Evolutionary conservation across 2,329 filamentous ascomycete species (phyloP), one percentile per base, ranked within the genome.

Genomic region (Septoria petroselini): DNA sequence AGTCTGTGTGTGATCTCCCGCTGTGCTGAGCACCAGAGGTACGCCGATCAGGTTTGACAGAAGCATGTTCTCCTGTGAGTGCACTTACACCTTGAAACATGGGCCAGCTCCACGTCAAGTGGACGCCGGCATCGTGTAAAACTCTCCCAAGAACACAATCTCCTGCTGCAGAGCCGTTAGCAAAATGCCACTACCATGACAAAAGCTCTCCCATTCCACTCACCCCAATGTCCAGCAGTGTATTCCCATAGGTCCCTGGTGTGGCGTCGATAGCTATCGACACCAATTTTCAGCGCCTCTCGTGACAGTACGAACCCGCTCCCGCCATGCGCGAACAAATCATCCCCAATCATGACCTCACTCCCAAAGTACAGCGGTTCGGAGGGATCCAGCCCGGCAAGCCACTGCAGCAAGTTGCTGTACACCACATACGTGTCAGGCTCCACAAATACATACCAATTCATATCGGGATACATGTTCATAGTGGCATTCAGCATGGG

Each of bases 361-460:
- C 76, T 77, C 31, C 77, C 79, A 25, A 80, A 70, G 59, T 81
- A 82, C 39, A 70, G 65, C 4, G 75, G 73, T 51, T 76, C 62
- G 2, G 61, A 63, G 2, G 73, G 56, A 60, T 82, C 73, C 54
- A 78, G 73, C 17, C 72, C 67, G 14, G 68, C 67, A 17, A 83
- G 69, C 77, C 77, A 82, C 18, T 71, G 65, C 12, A 80, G 59
- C 33, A 82, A 57, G 25, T 77, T 79, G 27, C 71, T 66, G 70
- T 78, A 78, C 7, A 78, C 68, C 33, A 81, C 63, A 55, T 79
- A 82, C 0, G 78, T 81, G 59, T 83, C 80, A 0, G 77, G 74
- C 57, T 82, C 79, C 39, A 80, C 73, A 61, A 83, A 83, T 48
- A 80, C 68, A 53, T 74, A 83, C 79, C 79, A 83, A 47, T 76